Base-by-base conservation (phyloP, 1,139 yeast species). In the Taphrina communis region DNA sequence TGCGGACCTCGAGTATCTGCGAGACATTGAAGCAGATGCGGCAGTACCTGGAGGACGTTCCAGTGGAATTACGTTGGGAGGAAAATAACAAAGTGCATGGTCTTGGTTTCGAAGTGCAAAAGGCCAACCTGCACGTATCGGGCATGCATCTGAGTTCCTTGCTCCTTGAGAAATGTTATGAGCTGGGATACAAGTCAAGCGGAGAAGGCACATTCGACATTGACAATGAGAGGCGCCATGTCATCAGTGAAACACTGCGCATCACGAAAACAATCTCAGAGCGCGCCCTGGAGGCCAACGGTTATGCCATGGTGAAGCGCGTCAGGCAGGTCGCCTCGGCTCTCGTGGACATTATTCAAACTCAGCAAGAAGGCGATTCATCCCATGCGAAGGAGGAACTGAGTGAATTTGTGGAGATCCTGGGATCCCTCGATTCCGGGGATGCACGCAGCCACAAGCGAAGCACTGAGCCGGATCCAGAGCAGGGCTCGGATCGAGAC, bases 21-120 rank as follows among this genome's bases (percentile, higher is more conserved):
- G 60, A 38, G 36, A 41, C 60, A 11, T 35, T 58, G 52, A 21
- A 44, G 25, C 21, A 58, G 51, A 31, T 58, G 9, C 21, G 62
- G 11, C 51, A 19, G 2, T 44, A 17, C 21, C 42, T 58, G 11
- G 53, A 58, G n/a, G 46, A 31, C 41, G 53, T 42, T 14, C 62
- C 62, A 8, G 42, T 25, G 9, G 50, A 58, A 41, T 17, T 58
- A 14, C 51, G 53, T 21, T 58, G 62, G 62, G 19, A 42, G 9
- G 62, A 58, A 12, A 42, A 44, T 41, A 58, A 46, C 62, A 42
- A 58, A 31, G 62, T 46, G 19, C 62, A 58, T 41, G 62, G 62
- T 14, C 39, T 46, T 17, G 62, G 62, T 39, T 58, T 58, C 53
- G 62, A 58, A 39, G 62, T 58, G n/a, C 62, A 58, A 25, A 58